Evolutionary conservation across 352 stramenopile genomes (phyloP), one percentile per base, ranked within the genome.

Genomic region (Globisporangium middletonii): DNA sequence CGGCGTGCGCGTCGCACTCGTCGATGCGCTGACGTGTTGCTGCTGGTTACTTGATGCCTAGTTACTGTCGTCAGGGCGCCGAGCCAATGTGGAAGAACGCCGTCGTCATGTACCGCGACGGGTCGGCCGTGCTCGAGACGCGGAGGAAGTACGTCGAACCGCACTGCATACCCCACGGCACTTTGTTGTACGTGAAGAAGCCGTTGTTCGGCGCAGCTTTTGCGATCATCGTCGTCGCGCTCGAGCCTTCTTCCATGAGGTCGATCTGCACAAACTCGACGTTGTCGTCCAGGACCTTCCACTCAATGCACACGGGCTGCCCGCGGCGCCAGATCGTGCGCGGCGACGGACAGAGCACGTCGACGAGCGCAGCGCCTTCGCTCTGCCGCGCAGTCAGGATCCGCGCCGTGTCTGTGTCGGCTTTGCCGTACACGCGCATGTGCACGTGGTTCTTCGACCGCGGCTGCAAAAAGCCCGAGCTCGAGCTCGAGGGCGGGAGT

Each of bases 131-230:
- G 42, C 71, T 71, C 44, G 73, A 85, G 43, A 94, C 67, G 27
- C 77, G 76, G 30, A 94, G 57, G 57, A 92, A 89, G 73, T 92
- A 94, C 50, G 83, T 85, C 54, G 73, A 69, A 47, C 84, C 84
- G 50, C 68, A 78, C 37, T 81, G 72, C 77, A 94, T 90, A 45
- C 84, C 84, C 84, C 84, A 94, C n/a, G 82, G 84, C 47, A 94
- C 84, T 50, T 81, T 83, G 43, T 62, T 65, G 60, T 92, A 91
- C 19, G 66, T 73, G 55, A 89, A 94, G 7, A 65, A 73, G 44
- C 84, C 84, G 18, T 69, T 73, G 70, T 94, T 94, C n/a, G 79
- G 68, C 12, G 79, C 72, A 9, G 74, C 63, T 16, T 58, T 65
- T 2, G 78, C 69, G 48, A 94, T 85, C 23, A 82, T 63, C 8